phyloP scores from a whole-genome alignment of 2,329 filamentous ascomycete species.

The Cladophialophora exuberans region DNA sequence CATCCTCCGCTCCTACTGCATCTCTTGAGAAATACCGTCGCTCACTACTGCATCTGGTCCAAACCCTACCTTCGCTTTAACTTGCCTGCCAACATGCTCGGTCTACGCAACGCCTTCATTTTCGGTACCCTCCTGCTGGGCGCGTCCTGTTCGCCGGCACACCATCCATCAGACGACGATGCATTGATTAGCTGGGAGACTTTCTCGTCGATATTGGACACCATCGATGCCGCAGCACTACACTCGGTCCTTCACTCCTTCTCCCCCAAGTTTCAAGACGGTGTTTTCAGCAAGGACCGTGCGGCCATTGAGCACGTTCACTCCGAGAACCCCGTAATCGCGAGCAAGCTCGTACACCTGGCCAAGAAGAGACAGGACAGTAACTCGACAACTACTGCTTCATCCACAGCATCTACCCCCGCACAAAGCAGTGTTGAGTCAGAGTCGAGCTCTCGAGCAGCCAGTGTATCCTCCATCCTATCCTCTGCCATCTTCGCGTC shows the following conservation, averaged over 20 bases:
- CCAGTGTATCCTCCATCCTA: conserved; percentile 31
- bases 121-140: conserved; percentile 28
- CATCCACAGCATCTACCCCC: conserved; percentile 30
- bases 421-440: conserved; percentile 30
- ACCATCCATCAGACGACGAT: conserved; percentile 26
- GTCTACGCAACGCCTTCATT: conserved; percentile 29
- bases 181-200: conserved; percentile 30
- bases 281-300: conserved; percentile 67
- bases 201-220: conserved; percentile 60
- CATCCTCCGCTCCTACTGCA: conserved; percentile 13
- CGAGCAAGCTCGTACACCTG: conserved; percentile 65
- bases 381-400: conserved; percentile 35
- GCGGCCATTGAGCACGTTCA: conserved; percentile 66
- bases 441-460: conserved; percentile 24
- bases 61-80: conserved; percentile 20
- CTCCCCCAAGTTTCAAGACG: conserved; percentile 67
- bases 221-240: conserved; percentile 62
- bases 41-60: conserved; percentile 14
- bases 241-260: conserved; percentile 69
- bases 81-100: conserved; percentile 25
- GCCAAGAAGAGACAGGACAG: conserved; percentile 60
- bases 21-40: neutral
- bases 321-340: conserved; percentile 63
- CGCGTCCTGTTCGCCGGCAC: conserved; percentile 24
- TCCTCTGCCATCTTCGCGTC: conserved; percentile 33